Percentiles rank a stretch among this genome's conserved stretches.
These are phyloP conservation scores for Metschnikowia amazonensis DNA, from an alignment of 805 yeast species.

Conservation along the genomic window DNA sequence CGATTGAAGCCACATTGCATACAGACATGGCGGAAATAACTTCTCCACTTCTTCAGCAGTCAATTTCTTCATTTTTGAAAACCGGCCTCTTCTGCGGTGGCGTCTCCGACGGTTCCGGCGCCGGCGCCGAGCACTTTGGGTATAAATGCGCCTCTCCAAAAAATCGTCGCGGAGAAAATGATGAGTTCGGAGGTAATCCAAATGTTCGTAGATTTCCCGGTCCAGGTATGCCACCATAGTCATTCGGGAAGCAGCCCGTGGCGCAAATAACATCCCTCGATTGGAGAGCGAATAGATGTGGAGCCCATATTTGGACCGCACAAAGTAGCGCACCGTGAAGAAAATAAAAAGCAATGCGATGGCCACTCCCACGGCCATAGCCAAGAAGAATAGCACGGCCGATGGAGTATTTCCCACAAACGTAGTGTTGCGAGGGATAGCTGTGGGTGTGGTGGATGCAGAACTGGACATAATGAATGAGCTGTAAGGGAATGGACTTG, in stretches of 20 bases:
- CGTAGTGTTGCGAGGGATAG: constrained; percentile 12
- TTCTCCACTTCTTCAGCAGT: constrained; percentile 56
- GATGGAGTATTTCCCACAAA: constrained; percentile 53
- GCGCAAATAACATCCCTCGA: constrained; percentile 21
- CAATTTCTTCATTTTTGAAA: constrained; percentile 46
- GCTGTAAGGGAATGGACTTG: no score
- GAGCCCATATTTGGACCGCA: constrained; percentile 54
- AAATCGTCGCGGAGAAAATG: constrained; percentile 31
- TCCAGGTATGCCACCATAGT: constrained; percentile 16
- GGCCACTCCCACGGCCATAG: constrained; percentile 57
- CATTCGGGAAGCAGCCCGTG: constrained; percentile 8
- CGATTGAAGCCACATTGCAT: constrained; percentile 54
- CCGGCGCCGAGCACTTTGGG: constrained; percentile 12
- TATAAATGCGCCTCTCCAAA: constrained; percentile 24
- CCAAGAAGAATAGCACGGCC: constrained; percentile 59
- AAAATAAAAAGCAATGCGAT: constrained; percentile 55
- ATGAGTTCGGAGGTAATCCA: constrained; percentile 33
- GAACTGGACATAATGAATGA: background rate
- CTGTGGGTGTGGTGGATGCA: background rate
- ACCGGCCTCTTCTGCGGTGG: constrained; percentile 39
- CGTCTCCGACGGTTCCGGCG: constrained; percentile 23
- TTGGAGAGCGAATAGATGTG: constrained; percentile 39
- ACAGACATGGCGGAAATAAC: constrained; percentile 55
- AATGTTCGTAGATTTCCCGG: constrained; percentile 33
- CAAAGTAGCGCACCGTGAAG: constrained; percentile 58